Base-by-base conservation (phyloP, 805 yeast species). In the Blastobotrys mokoenaii region DNA sequence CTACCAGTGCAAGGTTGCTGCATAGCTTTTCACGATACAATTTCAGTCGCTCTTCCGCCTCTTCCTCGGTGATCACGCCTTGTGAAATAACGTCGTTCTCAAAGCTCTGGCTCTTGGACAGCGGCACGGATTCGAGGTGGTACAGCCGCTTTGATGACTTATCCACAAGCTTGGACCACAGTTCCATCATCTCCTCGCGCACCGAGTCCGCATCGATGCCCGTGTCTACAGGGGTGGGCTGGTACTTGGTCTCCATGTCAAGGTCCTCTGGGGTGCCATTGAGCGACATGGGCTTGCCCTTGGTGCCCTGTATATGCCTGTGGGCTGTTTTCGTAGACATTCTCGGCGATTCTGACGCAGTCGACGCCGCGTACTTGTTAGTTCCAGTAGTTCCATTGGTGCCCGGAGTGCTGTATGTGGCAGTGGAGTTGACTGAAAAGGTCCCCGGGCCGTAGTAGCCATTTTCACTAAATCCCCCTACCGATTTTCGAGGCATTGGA, bases 41-140 rank as follows among this genome's bases (percentile, higher is more conserved):
- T 1, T 69, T 54, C 25, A 84, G 62, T 27, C 93, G 64, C 22
- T 55, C 45, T 40, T 65, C 63, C 2, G 94, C 88, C 56, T 86
- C 84, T 12, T 70, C 76, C 10, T 65, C 49, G 2, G 82, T 66
- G 8, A 88, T 51, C 2, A 82, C 53, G 0, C 88, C 87, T 14
- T 68, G 59, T 1, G 74, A 65, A 0, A 87, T 68, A 8, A 82
- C 57, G 39, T 59, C 62, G 43, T 51, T 57, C 2, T 55, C 56
- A 7, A 40, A 46, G 15, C 46, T 43, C 15, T 51, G 52, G 9
- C 43, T 41, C 14, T 48, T 41, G 3, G 51, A 45, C 7, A 20
- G 20, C 8, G 47, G 34, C 6, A 31, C 12, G 9, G 33, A 31
- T 10, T 46, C 51, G 27, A 53, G 29, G 9, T 38, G 43, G 25